phyloP scores from a whole-genome alignment of 164 flowering plant genomes.

The Chimonanthus praecox region DNA sequence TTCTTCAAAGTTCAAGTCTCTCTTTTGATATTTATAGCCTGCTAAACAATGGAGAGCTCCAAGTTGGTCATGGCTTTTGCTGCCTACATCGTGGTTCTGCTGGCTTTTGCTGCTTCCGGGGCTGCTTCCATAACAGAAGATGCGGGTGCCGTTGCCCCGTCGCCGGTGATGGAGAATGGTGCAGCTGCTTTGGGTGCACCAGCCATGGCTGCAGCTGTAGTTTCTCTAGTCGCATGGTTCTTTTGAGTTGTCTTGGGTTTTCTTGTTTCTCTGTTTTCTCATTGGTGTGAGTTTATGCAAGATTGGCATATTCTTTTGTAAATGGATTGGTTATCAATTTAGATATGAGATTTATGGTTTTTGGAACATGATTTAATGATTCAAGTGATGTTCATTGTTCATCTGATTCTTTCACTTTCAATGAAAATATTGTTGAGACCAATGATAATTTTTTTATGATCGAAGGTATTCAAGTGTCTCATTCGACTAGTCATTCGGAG shows the following conservation, averaged over 20 bases:
- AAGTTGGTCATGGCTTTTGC: constrained; percentile 16
- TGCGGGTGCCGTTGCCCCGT: constrained; percentile 21
- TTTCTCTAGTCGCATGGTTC: constrained; percentile 25
- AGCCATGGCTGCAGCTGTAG: constrained; percentile 23
- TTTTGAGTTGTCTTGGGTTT: constrained; percentile 11
- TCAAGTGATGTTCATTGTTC: neutral
- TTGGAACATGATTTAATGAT: neutral
- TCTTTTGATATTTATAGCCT: neutral
- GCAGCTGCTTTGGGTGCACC: constrained; percentile 18
- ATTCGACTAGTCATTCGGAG: too few relatives aligned
- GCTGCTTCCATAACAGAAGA: constrained; percentile 10
- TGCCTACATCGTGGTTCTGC: constrained; percentile 17
- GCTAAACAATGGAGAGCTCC: constrained; percentile 16
- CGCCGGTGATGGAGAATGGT: constrained; percentile 27
- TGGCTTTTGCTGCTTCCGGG: constrained; percentile 8
- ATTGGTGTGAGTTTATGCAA: neutral
- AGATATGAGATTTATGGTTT: constrained; percentile 1
- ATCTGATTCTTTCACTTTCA: neutral
- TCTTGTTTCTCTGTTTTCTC: neutral
- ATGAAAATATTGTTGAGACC: too few relatives aligned
- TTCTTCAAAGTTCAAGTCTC: neutral
- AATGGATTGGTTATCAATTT: neutral
- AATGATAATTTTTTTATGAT: too few relatives aligned
- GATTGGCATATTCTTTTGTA: neutral
- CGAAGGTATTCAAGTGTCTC: too few relatives aligned